Base-by-base conservation (phyloP, 768 basidiomycete genomes). In the Pholiota molesta region DNA sequence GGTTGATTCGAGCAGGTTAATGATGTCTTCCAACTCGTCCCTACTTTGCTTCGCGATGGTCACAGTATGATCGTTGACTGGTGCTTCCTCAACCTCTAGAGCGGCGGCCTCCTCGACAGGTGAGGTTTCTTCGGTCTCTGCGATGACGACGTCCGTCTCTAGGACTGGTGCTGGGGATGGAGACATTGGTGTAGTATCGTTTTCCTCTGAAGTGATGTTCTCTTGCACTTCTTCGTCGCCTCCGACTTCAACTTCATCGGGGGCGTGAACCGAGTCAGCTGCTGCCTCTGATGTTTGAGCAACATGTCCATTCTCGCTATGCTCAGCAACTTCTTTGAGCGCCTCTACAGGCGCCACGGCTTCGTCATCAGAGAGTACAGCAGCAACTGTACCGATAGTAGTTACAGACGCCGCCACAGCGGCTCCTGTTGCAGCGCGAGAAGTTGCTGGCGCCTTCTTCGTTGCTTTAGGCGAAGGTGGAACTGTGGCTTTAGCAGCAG, bases 1-100 rank as follows among this genome's bases (percentile, higher is more conserved):
- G 31, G 65, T 70, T 1, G 79, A 69, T 74, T 92, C 87, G 13
- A 91, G 83, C 66, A 90, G 78, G 66, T 81, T 85, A 62, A 92
- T 85, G 56, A 91, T 85, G 59, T 85, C 84, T 71, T 86, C 90
- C 31, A 72, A 66, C 16, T 68, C 66, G 54, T 71, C 68, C 21
- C 29, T 57, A 16, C 39, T 57, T 10, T 49, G 23, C 33, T 10
- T 37, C 3, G 35, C 14, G 35, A 39, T 44, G 31, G 44, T 23
- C 26, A 40, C 23, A n/a, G 35, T 45, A 26, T n/a, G 55, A 58
- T 29, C 35, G 35, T 37, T 11, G 14, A 37, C 35, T 13, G 35
- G 35, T 37, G 39, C 33, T 7, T 49, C 59, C 16, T 61, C 61
- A 28, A 40, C 59, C n/a, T 49, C 55, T 11, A 29, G 21, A 16